These are phyloP conservation scores for Verticillium albo-atrum DNA, from an alignment of 2,329 filamentous ascomycete species.

Conservation along the genomic window DNA sequence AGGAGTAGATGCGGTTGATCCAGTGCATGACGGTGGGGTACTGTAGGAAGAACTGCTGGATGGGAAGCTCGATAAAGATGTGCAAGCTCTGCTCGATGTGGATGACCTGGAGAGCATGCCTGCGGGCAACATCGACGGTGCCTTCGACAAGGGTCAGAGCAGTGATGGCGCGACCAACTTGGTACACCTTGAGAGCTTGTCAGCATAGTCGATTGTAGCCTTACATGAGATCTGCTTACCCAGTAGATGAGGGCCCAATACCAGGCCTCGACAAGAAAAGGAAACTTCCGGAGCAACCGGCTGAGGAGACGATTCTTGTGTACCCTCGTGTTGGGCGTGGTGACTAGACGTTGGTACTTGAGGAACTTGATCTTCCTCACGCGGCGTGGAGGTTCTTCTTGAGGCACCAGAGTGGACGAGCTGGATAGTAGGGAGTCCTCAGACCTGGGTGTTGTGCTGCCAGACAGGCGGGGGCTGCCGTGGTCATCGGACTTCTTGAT, in stretches of 20 bases:
- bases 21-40: conserved; percentile 53
- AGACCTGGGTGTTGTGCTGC: conserved; percentile 9
- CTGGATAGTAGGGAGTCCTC: conserved; percentile 12
- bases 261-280: conserved; percentile 71
- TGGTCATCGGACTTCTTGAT: conserved; percentile 31
- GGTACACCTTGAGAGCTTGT: conserved; percentile 54
- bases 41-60: conserved; percentile 50
- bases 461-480: conserved; percentile 4
- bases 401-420: conserved; percentile 19
- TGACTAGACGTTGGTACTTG: conserved; percentile 33
- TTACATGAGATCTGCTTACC: conserved; percentile 44
- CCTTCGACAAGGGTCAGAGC: conserved; percentile 64
- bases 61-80: conserved; percentile 59
- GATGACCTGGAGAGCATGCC: conserved; percentile 65
- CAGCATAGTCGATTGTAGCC: neutral
- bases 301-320: conserved; percentile 59
- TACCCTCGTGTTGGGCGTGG: conserved; percentile 56
- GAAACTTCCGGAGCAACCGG: conserved; percentile 60
- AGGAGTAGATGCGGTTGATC: conserved; percentile 71
- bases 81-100: conserved; percentile 59
- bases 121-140: conserved; percentile 63
- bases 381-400: conserved; percentile 22
- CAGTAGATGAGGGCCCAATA: conserved; percentile 76
- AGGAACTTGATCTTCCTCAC: conserved; percentile 26
- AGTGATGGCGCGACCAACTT: conserved; percentile 67